phyloP scores from a whole-genome alignment of 805 yeast species.

The Metschnikowia reukaufii region DNA sequence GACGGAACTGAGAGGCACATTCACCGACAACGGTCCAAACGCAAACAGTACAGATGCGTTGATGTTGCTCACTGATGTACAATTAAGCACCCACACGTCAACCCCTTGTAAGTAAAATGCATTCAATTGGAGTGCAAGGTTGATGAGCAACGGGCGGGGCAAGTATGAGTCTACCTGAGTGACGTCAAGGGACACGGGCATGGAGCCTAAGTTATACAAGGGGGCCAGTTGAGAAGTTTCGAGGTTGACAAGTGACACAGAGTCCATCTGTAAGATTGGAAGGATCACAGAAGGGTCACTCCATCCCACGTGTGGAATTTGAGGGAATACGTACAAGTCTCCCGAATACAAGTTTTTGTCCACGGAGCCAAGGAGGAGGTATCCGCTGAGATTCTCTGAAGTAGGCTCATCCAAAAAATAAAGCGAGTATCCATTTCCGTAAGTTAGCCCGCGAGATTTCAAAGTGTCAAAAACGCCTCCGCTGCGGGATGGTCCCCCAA shows the following conservation, averaged over 20 bases:
- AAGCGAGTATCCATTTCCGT: constrained; percentile 33
- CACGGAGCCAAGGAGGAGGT: constrained; percentile 59
- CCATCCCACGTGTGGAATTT: constrained; percentile 39
- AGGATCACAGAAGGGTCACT: constrained; percentile 16
- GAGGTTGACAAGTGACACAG: constrained; percentile 27
- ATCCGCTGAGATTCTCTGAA: constrained; percentile 24
- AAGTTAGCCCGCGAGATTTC: constrained; percentile 21
- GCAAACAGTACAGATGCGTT: constrained; percentile 53
- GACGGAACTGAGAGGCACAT: constrained; percentile 50
- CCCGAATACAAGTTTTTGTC: constrained; percentile 48
- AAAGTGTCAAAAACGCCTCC: constrained; percentile 32
- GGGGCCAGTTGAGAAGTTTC: constrained; percentile 36
- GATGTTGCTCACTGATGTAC: constrained; percentile 46
- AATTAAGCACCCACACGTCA: constrained; percentile 61
- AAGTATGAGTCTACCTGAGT: constrained; percentile 49
- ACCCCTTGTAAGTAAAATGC: constrained; percentile 55
- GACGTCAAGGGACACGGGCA: constrained; percentile 61
- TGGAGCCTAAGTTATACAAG: constrained; percentile 33
- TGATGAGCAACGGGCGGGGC: constrained; percentile 57
- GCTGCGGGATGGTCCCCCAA: constrained; percentile 29
- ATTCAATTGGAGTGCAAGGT: constrained; percentile 66
- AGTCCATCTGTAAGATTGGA: constrained; percentile 33
- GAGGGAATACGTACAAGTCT: constrained; percentile 48
- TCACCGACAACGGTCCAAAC: constrained; percentile 52
- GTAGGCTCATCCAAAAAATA: constrained; percentile 27